Conservation (phyloP, 192 early-diverging fungal species). For the Globomyces pollinis-pini region DNA sequence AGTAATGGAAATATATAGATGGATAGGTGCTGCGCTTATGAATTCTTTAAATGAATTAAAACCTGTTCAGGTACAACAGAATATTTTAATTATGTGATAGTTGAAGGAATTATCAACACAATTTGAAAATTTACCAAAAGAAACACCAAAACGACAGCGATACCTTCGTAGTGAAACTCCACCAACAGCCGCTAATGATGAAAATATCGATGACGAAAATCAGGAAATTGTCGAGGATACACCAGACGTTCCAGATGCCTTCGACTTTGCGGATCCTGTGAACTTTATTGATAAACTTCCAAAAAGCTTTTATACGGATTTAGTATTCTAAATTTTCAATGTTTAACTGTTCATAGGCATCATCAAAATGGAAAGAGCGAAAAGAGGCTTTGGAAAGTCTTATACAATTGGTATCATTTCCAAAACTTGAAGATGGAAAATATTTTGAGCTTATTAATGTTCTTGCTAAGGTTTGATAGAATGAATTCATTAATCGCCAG, state of each 20-base stretch:
- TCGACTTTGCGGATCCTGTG: conserved; percentile 81
- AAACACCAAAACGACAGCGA: conserved; percentile 3
- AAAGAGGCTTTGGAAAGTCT: conserved; percentile 83
- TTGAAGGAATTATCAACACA: background rate
- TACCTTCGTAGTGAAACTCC: conserved; percentile 19
- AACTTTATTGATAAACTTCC: conserved; percentile 84
- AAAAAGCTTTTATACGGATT: conserved; percentile 66
- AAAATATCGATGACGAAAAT: conserved; percentile 31
- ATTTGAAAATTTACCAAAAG: background rate
- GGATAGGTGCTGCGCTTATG: conserved; percentile 77
- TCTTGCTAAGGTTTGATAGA: too few species aligned
- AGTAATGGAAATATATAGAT: conserved; percentile 84
- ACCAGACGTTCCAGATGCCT: conserved; percentile 60
- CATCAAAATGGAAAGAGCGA: conserved; percentile 97
- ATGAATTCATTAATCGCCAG: too few species aligned
- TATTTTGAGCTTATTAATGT: conserved; percentile 77
- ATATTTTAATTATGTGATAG: background rate
- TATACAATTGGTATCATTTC: conserved; percentile 57
- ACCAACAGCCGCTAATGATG: background rate
- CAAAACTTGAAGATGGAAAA: conserved; percentile 65
- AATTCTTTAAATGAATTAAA: conserved; percentile 78
- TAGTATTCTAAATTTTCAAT: too few species aligned
- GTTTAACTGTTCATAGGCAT: too few species aligned
- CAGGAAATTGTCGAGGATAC: conserved; percentile 27
- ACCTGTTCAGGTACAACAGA: conserved; percentile 70